These are phyloP conservation scores for Exophiala lecanii-corni DNA, from an alignment of 2,329 filamentous ascomycete species.

Conservation along the genomic window DNA sequence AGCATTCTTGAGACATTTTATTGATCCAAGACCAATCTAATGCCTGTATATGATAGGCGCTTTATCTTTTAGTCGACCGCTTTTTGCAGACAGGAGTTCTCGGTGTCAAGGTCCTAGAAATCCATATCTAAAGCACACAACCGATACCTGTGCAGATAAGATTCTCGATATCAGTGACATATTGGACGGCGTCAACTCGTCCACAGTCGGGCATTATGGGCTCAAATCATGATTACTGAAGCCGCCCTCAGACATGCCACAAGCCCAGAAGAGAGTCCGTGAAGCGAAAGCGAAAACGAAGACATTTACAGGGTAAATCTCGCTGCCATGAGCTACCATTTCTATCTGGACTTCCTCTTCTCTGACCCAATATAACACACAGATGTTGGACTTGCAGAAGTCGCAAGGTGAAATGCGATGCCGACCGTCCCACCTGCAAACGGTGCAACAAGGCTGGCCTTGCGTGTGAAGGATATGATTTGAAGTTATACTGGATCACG, in stretches of 20 bases:
- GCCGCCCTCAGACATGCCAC: constrained; percentile 1
- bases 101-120: no score
- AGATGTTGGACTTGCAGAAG: constrained; percentile 18
- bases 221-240: neutral
- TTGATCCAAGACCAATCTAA: no score
- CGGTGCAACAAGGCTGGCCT: constrained; percentile 11
- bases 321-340: no score
- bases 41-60: no score
- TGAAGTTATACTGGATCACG: constrained; percentile 18
- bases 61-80: no score
- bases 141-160: no score
- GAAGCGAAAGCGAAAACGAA: constrained; percentile 14
- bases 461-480: constrained; percentile 13
- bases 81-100: no score
- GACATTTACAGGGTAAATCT: constrained; percentile 14
- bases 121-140: no score
- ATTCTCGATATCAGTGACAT: no score
- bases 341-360: neutral
- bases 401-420: constrained; percentile 17
- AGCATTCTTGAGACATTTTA: no score
- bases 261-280: constrained; percentile 4
- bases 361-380: no score
- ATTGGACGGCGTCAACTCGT: neutral
- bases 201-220: neutral
- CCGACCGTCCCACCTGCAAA: constrained; percentile 7